phyloP scores from a whole-genome alignment of 2,329 filamentous ascomycete genomes.

The Calycina marina region DNA sequence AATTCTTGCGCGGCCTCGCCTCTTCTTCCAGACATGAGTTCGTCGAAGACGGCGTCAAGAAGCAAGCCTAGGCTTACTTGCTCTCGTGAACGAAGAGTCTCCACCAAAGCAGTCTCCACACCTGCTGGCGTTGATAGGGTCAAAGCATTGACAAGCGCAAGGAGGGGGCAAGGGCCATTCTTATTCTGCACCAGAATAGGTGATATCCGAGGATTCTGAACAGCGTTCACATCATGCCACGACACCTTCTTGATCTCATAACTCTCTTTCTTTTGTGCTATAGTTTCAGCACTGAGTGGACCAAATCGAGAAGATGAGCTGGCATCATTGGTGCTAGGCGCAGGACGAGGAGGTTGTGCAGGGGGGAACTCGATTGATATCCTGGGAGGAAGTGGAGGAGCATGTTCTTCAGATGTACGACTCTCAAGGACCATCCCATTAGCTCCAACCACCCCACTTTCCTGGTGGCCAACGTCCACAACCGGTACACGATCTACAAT shows the following conservation, averaged over 20 bases:
- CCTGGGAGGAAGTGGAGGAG: conserved; percentile 18
- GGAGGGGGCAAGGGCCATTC: conserved; percentile 85
- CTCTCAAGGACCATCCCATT: conserved; percentile 8
- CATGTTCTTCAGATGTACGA: conserved; percentile 7
- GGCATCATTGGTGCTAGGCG: conserved; percentile 5
- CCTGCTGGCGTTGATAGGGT: conserved; percentile 64
- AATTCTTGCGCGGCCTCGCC: conserved; percentile 45
- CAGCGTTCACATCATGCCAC: conserved; percentile 55
- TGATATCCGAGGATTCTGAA: conserved; percentile 54
- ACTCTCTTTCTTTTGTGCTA: conserved; percentile 41
- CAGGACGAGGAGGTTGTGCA: conserved; percentile 15
- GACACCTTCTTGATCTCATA: conserved; percentile 87
- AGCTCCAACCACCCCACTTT: conserved; percentile 12
- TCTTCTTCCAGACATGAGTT: conserved; percentile 67
- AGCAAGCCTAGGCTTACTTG: conserved; percentile 77
- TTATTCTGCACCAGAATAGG: conserved; percentile 85
- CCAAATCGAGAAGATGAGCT: conserved; percentile 8
- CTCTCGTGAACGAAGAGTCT: conserved; percentile 65
- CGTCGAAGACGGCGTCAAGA: conserved; percentile 82
- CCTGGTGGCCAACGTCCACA: conserved; percentile 8
- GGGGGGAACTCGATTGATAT: conserved; percentile 13
- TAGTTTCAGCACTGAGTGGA: conserved; percentile 5
- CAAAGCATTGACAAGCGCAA: conserved; percentile 86
- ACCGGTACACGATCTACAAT: conserved; percentile 15
- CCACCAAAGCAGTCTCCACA: conserved; percentile 55